A percentile compares a stretch with the other conserved stretches of the same genome.
phyloP scores from a whole-genome alignment of 1,139 yeast genomes.

The Yamadazyma triangularis region DNA sequence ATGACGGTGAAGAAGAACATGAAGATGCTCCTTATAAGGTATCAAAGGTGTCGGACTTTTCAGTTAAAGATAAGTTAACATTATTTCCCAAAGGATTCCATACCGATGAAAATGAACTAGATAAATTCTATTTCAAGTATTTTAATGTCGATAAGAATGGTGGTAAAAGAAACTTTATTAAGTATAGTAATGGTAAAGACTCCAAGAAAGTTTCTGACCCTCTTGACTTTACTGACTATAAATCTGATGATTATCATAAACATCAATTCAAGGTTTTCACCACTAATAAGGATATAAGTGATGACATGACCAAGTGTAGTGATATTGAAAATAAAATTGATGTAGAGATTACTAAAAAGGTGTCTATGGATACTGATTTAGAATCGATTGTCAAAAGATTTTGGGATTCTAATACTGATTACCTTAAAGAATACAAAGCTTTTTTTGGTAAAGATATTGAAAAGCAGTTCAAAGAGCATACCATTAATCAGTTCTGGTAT shows the following conservation, averaged over 20 bases:
- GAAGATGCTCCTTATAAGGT: constrained; percentile 1
- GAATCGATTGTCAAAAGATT: constrained; percentile 10
- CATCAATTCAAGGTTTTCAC: constrained; percentile 9
- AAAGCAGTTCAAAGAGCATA: constrained; percentile 14
- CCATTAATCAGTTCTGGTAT: constrained; percentile 22
- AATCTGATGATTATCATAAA: constrained; percentile 5
- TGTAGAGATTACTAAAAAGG: constrained; percentile 9
- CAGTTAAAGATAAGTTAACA: constrained; percentile 5
- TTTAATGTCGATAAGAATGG: constrained; percentile 2
- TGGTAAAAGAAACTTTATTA: constrained; percentile 3
- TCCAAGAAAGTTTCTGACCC: constrained; percentile 7
- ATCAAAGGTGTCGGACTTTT: constrained; percentile 4
- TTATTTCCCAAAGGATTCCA: constrained; percentile 14
- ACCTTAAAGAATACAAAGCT: constrained; percentile 15
- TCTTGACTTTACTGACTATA: constrained; percentile 4
- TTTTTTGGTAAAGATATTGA: constrained; percentile 16
- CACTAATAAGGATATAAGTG: constrained; percentile 6
- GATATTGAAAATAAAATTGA: constrained; percentile 5
- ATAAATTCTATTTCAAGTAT: constrained; percentile 5
- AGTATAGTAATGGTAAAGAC: constrained; percentile 6
- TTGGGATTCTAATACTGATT: constrained; percentile 5
- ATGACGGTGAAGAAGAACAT: not conserved
- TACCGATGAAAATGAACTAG: constrained; percentile 3
- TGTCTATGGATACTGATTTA: constrained; percentile 10
- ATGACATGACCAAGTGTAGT: constrained; percentile 7